These are phyloP conservation scores for Pichia eremophila DNA, from an alignment of 805 yeast genomes.

Conservation along the genomic window DNA sequence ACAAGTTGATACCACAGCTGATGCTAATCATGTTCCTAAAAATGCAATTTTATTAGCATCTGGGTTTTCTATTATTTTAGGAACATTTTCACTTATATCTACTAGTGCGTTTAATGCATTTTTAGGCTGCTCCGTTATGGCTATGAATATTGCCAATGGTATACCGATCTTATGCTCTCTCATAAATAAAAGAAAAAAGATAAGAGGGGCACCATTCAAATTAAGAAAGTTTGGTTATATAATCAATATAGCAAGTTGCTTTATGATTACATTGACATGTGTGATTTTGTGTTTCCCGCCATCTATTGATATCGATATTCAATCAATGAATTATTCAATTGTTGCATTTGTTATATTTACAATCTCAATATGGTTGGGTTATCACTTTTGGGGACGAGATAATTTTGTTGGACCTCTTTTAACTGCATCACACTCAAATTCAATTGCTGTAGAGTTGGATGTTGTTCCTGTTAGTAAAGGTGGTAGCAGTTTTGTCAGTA, in stretches of 20 bases:
- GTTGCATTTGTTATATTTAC: slow-evolving; percentile 45
- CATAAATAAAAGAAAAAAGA: slow-evolving; percentile 47
- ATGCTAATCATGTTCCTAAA: slow-evolving; percentile 54
- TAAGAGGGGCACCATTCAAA: slow-evolving; percentile 61
- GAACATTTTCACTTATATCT: slow-evolving; percentile 58
- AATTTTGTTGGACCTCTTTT: slow-evolving; percentile 58
- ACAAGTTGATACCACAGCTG: slow-evolving; percentile 45
- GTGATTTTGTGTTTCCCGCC: slow-evolving; percentile 66
- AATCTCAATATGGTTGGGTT: slow-evolving; percentile 39
- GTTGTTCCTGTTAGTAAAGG: not conserved
- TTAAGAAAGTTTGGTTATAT: slow-evolving; percentile 56
- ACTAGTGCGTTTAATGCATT: slow-evolving; percentile 74
- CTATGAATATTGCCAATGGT: slow-evolving; percentile 66
- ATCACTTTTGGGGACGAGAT: slow-evolving; percentile 50
- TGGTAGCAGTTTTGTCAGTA: not conserved
- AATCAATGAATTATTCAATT: slow-evolving; percentile 58
- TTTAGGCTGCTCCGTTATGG: slow-evolving; percentile 72
- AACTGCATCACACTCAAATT: slow-evolving; percentile 12
- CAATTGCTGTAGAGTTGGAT: not conserved
- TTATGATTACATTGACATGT: slow-evolving; percentile 52
- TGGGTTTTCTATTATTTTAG: slow-evolving; percentile 49
- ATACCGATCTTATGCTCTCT: slow-evolving; percentile 62
- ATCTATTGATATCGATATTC: slow-evolving; percentile 40
- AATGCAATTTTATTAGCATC: slow-evolving; percentile 61
- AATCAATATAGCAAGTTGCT: slow-evolving; percentile 46